These are phyloP conservation scores for Nicotiana obtusifolia DNA, from an alignment of 257 asterid species.

Conservation along the genomic window DNA sequence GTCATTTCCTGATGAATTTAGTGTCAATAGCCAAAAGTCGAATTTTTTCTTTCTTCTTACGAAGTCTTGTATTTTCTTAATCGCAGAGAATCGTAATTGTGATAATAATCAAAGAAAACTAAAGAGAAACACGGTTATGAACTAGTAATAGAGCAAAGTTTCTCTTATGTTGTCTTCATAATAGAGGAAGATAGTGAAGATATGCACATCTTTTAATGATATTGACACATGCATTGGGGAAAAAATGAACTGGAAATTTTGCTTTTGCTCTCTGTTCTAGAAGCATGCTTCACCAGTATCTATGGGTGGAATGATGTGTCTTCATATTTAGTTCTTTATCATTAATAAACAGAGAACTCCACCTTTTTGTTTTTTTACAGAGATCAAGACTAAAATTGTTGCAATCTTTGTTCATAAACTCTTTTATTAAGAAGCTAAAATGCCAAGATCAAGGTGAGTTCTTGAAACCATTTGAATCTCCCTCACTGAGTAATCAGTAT, in stretches of 20 bases:
- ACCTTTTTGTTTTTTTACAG: constrained; percentile 1
- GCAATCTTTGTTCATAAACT: background rate
- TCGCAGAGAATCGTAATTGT: too few relatives aligned
- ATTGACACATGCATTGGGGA: constrained; percentile 31
- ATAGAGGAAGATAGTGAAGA: background rate
- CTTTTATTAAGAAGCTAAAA: constrained; percentile 15
- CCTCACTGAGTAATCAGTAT: background rate
- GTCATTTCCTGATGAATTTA: background rate
- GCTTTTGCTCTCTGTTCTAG: constrained; percentile 4
- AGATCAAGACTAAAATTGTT: background rate
- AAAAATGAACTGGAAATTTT: constrained; percentile 26
- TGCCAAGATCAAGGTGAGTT: constrained; percentile 75
- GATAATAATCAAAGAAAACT: too few relatives aligned
- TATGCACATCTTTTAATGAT: constrained; percentile 32
- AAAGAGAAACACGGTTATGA: too few relatives aligned
- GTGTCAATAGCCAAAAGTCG: too few relatives aligned
- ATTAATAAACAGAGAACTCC: background rate
- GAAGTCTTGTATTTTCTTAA: too few relatives aligned
- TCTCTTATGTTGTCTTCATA: background rate
- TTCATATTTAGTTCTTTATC: background rate
- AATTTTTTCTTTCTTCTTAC: too few relatives aligned
- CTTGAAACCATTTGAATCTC: background rate
- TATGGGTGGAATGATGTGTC: background rate
- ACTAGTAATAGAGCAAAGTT: too few relatives aligned
- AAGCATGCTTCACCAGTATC: constrained; percentile 12